A percentile compares a stretch with the other conserved stretches of the same genome.
These are phyloP conservation scores for Ogataea kodamae DNA, from an alignment of 805 yeast genomes.

Conservation along the genomic window DNA sequence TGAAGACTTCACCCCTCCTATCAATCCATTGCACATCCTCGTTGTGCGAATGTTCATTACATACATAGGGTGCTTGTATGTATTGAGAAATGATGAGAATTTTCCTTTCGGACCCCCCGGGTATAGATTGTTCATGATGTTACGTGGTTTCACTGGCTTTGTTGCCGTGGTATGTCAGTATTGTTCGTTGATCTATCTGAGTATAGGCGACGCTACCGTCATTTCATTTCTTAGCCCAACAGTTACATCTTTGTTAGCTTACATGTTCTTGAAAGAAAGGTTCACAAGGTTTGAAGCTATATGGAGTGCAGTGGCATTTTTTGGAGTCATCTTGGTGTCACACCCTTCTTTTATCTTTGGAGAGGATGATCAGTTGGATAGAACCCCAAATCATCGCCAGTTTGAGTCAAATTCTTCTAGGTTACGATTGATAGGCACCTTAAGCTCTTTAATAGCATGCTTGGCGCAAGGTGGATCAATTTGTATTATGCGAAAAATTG, in stretches of 20 bases:
- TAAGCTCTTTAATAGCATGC: constrained; percentile 63
- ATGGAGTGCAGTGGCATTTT: constrained; percentile 64
- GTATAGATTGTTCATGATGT: constrained; percentile 47
- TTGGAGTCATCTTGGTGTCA: constrained; percentile 78
- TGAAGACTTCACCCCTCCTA: constrained; percentile 51
- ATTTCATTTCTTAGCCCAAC: constrained; percentile 78
- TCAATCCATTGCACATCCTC: constrained; percentile 76
- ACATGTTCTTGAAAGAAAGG: constrained; percentile 59
- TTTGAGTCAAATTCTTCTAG: constrained; percentile 52
- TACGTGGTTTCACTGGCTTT: constrained; percentile 73
- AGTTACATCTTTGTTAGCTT: constrained; percentile 71
- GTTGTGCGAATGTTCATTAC: constrained; percentile 78
- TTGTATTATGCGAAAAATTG: constrained; percentile 70
- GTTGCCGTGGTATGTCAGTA: constrained; percentile 79
- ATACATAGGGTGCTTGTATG: constrained; percentile 47
- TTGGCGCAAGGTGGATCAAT: constrained; percentile 67
- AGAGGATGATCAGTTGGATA: constrained; percentile 2
- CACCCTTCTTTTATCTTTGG: constrained; percentile 75
- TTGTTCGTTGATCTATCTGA: constrained; percentile 66
- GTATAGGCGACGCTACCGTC: constrained; percentile 77
- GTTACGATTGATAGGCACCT: constrained; percentile 56
- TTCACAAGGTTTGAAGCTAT: constrained; percentile 64
- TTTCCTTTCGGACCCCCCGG: constrained; percentile 70
- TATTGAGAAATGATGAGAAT: constrained; percentile 42
- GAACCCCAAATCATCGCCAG: constrained; percentile 23